Percentiles rank a stretch among this genome's conserved stretches.
Conservation (phyloP, 805 yeast species). For the Teunomyces pallodes region DNA sequence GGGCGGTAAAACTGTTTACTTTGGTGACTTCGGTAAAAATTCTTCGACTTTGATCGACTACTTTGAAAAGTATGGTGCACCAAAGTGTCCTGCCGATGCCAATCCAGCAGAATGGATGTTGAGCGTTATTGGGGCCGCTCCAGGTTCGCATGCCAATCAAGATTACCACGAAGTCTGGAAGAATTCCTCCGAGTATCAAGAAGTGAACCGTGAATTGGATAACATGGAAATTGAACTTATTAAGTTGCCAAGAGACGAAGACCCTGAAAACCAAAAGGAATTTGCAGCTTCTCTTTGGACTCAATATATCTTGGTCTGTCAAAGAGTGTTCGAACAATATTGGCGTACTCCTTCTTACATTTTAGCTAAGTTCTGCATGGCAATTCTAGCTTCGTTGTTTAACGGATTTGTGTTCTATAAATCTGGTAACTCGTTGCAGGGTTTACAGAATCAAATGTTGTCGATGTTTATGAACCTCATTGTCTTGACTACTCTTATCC, state of each 20-base stretch:
- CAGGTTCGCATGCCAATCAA: constrained; percentile 25
- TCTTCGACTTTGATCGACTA: constrained; percentile 58
- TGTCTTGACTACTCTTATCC: constrained; percentile 52
- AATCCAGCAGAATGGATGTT: constrained; percentile 61
- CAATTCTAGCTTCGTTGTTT: constrained; percentile 11
- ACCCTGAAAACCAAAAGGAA: constrained; percentile 7
- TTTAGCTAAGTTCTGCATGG: constrained; percentile 12
- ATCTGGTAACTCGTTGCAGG: constrained; percentile 18
- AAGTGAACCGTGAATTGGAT: constrained; percentile 14
- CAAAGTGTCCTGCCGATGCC: constrained; percentile 62
- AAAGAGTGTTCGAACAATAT: constrained; percentile 19
- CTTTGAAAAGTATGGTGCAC: constrained; percentile 65
- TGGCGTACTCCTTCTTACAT: constrained; percentile 30
- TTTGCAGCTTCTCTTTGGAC: constrained; percentile 9
- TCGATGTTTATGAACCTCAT: constrained; percentile 66
- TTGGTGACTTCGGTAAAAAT: constrained; percentile 68
- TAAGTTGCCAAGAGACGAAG: constrained; percentile 11
- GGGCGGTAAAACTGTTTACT: constrained; percentile 75
- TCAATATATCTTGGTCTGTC: constrained; percentile 11
- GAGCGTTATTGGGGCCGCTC: constrained; percentile 29
- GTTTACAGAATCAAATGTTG: constrained; percentile 64
- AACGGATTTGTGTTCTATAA: constrained; percentile 16
- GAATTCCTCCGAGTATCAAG: constrained; percentile 17
- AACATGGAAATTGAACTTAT: constrained; percentile 17
- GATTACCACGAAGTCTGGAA: constrained; percentile 25